Conservation (phyloP, 2,329 filamentous ascomycete species). For the Ciborinia camelliae region DNA sequence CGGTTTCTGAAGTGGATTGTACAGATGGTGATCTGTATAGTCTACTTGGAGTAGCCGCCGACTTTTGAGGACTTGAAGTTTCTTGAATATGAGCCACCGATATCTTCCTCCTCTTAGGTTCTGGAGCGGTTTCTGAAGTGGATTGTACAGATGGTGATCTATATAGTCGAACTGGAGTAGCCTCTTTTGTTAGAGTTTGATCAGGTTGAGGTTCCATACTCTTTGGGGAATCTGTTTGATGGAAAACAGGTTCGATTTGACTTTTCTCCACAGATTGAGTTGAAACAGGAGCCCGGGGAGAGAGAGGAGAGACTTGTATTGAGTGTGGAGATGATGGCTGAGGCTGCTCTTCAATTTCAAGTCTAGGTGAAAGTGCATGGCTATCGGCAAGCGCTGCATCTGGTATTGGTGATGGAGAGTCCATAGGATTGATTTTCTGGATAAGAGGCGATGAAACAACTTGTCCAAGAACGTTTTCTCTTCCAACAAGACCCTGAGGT, state of each 20-base stretch:
- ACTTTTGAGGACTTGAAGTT: too few relatives aligned
- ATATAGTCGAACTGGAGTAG: background rate
- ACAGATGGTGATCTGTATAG: too few relatives aligned
- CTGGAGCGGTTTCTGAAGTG: too few relatives aligned
- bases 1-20: too few relatives aligned
- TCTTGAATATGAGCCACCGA: too few relatives aligned
- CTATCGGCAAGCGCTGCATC: background rate
- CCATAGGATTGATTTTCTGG: background rate
- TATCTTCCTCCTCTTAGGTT: too few relatives aligned
- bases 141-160: too few relatives aligned
- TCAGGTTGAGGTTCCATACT: background rate
- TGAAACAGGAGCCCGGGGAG: background rate
- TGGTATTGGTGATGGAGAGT: background rate
- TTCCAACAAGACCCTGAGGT: background rate
- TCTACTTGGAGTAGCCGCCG: too few relatives aligned
- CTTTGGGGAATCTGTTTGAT: background rate
- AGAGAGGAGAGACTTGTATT: background rate
- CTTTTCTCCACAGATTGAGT: background rate
- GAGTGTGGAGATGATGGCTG: too few relatives aligned
- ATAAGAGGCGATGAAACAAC: background rate
- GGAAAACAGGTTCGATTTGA: background rate
- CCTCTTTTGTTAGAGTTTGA: background rate
- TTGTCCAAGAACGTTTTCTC: background rate
- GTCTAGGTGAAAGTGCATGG: background rate
- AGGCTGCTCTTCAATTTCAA: background rate